Conservation (phyloP, 1,284 basidiomycete species). For the Phylloboletellus chloephorus region DNA sequence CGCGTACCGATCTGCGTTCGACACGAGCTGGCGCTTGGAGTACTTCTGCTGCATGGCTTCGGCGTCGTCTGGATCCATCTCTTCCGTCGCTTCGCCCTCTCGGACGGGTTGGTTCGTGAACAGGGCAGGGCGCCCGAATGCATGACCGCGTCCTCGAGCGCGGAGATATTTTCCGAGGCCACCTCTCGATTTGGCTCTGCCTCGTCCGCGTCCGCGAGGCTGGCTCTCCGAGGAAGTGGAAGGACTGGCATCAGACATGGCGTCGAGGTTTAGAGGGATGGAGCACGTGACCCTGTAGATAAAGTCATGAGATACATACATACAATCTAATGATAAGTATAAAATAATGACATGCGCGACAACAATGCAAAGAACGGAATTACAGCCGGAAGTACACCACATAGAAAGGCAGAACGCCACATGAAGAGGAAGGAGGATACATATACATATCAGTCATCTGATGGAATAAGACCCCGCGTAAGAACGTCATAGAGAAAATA, state of each 20-base stretch:
- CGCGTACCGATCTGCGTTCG: slow-evolving; percentile 66
- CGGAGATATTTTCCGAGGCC: slow-evolving; percentile 69
- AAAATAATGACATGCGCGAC: neutral
- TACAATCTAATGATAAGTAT: slow-evolving; percentile 22
- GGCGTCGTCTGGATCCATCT: slow-evolving; percentile 43
- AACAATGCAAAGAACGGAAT: slow-evolving; percentile 5
- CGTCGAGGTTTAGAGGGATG: neutral
- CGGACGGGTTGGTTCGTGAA: slow-evolving; percentile 54
- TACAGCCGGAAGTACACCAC: slow-evolving; percentile 10
- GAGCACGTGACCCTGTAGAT: slow-evolving; percentile 7
- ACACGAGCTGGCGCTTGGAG: slow-evolving; percentile 50
- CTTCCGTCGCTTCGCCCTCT: slow-evolving; percentile 46
- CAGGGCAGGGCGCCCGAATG: slow-evolving; percentile 56
- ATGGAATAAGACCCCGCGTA: slow-evolving; percentile 22
- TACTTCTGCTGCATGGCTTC: slow-evolving; percentile 48
- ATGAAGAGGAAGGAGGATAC: slow-evolving; percentile 1
- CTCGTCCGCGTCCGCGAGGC: slow-evolving; percentile 35
- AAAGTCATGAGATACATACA: too few relatives aligned
- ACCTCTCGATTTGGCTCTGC: slow-evolving; percentile 55
- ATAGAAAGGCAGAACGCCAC: slow-evolving; percentile 9
- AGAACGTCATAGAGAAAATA: slow-evolving; percentile 31
- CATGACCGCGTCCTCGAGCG: slow-evolving; percentile 55
- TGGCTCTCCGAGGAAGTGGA: slow-evolving; percentile 12
- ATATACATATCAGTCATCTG: slow-evolving; percentile 19
- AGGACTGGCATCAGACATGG: slow-evolving; percentile 20